Percentiles rank a stretch among this genome's conserved stretches.
These are phyloP conservation scores for Agaricus subrufescens DNA, from an alignment of 768 basidiomycete species.

Conservation along the genomic window DNA sequence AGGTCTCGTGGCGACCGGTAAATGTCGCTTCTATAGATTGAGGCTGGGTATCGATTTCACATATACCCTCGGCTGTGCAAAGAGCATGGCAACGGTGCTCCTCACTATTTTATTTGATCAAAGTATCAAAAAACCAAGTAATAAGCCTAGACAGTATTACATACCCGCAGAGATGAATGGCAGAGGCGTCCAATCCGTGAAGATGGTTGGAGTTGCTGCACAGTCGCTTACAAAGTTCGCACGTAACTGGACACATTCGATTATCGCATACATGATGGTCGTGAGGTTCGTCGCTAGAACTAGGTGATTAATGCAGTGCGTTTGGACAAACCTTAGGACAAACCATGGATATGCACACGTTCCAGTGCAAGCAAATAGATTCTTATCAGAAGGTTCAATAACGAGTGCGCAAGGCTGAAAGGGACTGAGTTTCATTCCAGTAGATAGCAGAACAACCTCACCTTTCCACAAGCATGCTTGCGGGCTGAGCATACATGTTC, in stretches of 20 bases:
- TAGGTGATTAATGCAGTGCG: not conserved
- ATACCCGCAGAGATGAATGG: slow-evolving; percentile 56
- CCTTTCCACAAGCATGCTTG: slow-evolving; percentile 54
- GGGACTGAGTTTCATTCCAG: slow-evolving; percentile 5
- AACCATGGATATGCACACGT: slow-evolving; percentile 41
- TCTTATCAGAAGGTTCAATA: slow-evolving; percentile 21
- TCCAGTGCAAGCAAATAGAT: slow-evolving; percentile 34
- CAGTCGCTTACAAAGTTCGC: slow-evolving; percentile 51
- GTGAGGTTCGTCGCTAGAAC: slow-evolving; percentile 39
- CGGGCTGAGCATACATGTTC: slow-evolving; percentile 51
- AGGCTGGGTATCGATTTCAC: slow-evolving; percentile 54
- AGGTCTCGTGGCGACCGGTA: slow-evolving; percentile 53
- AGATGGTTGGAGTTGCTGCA: slow-evolving; percentile 47
- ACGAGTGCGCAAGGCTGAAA: slow-evolving; percentile 36
- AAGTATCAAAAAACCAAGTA: not conserved
- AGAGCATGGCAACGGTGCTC: slow-evolving; percentile 39
- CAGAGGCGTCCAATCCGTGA: slow-evolving; percentile 37
- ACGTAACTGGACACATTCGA: slow-evolving; percentile 47
- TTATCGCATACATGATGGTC: slow-evolving; percentile 44
- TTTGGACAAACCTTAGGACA: not conserved
- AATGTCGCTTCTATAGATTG: slow-evolving; percentile 61
- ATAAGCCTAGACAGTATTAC: not conserved
- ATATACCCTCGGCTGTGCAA: slow-evolving; percentile 45
- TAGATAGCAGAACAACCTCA: slow-evolving; percentile 13
- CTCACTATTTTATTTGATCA: slow-evolving; percentile 30